Evolutionary conservation across 345 rosid genomes (phyloP), one percentile per base, ranked within the genome.

Genomic region (Luvunga scandens): DNA sequence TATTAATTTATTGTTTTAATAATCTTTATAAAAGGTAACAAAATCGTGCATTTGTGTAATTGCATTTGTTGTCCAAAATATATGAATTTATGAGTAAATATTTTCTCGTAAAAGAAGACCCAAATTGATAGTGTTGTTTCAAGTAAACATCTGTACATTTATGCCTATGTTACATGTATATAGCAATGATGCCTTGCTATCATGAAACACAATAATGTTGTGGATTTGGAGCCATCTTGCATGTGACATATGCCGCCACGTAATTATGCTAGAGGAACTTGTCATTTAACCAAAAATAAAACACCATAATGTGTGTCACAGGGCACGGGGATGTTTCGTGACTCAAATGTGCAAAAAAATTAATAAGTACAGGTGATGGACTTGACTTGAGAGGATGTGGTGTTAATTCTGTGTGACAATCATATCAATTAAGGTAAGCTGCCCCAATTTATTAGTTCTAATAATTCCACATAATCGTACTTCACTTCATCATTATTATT

Each of bases 201-300:
- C 36, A 39, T 22, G 48, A 30, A 69, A 69, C 80, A 62, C 25
- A 61, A 48, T 75, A 50, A 69, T 80, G 42, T 27, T n/a, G 14
- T 24, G 42, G 53, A 63, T 69, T 48, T 75, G 30, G 73, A 75
- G 78, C 27, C 57, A 36, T 64, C 57, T 39, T 55, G 62, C 73
- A 75, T 48, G 69, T 31, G 39, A 66, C 71, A 69, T 45, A 74
- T 73, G 56, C 16, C 60, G 28, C 38, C 66, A 69, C 50, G 50
- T 75, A 25, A 68, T 80, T 59, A n/a, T 69, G 28, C 33, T 55
- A 8, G 14, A 16, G 45, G 5, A 36, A 16, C 50, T 45, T 45
- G 50, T 45, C 33, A 72, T 55, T 24, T 31, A 34, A 36, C 66
- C 38, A n/a, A 61, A 60, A 38, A 39, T 69, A 62, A 50, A 61